phyloP scores from a whole-genome alignment of 345 rosid genomes.

The Leavenworthia alabamica region DNA sequence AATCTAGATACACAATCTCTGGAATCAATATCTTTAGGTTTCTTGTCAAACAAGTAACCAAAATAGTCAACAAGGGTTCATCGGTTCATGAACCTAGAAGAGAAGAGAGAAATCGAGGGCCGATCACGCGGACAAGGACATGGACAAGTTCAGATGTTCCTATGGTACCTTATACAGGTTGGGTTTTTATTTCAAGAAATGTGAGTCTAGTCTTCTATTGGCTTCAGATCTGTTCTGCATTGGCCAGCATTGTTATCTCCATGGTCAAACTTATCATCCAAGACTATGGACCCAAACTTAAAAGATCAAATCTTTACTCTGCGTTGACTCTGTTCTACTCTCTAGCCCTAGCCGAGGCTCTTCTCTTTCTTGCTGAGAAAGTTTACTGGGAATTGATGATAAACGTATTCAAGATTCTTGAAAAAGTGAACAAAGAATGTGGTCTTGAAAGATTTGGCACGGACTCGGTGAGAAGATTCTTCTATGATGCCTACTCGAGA shows the following conservation, averaged over 20 bases:
- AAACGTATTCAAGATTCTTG: constrained; percentile 48
- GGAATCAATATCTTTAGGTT: constrained; percentile 56
- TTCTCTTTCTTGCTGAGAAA: constrained; percentile 72
- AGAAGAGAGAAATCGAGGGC: neutral
- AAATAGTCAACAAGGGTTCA: neutral
- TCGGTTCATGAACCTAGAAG: neutral
- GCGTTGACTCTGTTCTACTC: constrained; percentile 73
- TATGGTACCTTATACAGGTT: constrained; percentile 59
- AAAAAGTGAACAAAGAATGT: constrained; percentile 61
- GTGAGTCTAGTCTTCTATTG: constrained; percentile 66
- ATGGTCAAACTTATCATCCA: constrained; percentile 52
- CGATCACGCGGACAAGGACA: constrained; percentile 32
- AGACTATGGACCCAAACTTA: constrained; percentile 55
- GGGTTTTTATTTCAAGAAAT: constrained; percentile 69
- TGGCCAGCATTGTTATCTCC: constrained; percentile 61
- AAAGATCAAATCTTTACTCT: constrained; percentile 55
- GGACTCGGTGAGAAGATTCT: constrained; percentile 59
- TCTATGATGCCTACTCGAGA: constrained; percentile 82
- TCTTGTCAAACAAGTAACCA: constrained; percentile 25
- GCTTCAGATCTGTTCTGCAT: constrained; percentile 86
- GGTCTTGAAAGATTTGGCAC: constrained; percentile 56
- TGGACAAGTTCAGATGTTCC: constrained; percentile 83
- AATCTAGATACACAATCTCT: constrained; percentile 68
- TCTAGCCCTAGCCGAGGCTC: constrained; percentile 74
- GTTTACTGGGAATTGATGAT: constrained; percentile 76